Conservation (phyloP, 2,329 filamentous ascomycete genomes). For the Magnaporthiopsis rhizophila region DNA sequence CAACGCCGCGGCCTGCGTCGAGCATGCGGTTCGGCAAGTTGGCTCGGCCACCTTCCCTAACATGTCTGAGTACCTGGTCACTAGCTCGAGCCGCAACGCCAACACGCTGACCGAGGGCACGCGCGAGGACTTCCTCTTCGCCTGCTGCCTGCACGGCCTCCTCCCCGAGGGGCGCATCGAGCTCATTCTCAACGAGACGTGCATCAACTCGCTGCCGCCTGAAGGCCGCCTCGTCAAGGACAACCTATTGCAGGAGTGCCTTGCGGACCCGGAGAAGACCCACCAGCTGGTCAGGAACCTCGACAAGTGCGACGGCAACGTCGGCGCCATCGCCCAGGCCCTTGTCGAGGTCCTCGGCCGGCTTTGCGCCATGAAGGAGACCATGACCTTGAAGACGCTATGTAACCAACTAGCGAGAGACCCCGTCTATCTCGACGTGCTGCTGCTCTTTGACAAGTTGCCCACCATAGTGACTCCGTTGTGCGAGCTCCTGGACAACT, state of each 20-base stretch:
- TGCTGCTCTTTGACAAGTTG: constrained; percentile 67
- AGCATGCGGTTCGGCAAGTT: constrained; percentile 68
- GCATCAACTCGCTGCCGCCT: constrained; percentile 68
- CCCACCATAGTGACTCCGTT: constrained; percentile 63
- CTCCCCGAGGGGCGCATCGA: constrained; percentile 72
- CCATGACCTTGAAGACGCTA: constrained; percentile 68
- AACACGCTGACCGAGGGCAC: constrained; percentile 52
- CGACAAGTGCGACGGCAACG: constrained; percentile 86
- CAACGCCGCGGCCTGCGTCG: constrained; percentile 61
- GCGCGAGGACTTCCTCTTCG: constrained; percentile 72
- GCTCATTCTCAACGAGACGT: constrained; percentile 73
- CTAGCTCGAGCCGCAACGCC: constrained; percentile 43
- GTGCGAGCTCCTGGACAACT: constrained; percentile 68
- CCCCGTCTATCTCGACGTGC: constrained; percentile 62
- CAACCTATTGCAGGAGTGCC: constrained; percentile 68
- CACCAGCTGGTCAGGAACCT: constrained; percentile 73
- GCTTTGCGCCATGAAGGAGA: constrained; percentile 66
- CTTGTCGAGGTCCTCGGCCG: constrained; percentile 63
- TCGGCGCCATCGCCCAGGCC: constrained; percentile 74
- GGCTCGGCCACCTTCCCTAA: constrained; percentile 69
- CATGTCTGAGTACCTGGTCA: constrained; percentile 50
- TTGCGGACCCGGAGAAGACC: constrained; percentile 65
- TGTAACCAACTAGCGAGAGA: constrained; percentile 68
- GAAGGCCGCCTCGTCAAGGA: constrained; percentile 72
- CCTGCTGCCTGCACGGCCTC: constrained; percentile 82